Conservation (phyloP, 768 basidiomycete genomes). For the Lactarius pseudohatsudake region DNA sequence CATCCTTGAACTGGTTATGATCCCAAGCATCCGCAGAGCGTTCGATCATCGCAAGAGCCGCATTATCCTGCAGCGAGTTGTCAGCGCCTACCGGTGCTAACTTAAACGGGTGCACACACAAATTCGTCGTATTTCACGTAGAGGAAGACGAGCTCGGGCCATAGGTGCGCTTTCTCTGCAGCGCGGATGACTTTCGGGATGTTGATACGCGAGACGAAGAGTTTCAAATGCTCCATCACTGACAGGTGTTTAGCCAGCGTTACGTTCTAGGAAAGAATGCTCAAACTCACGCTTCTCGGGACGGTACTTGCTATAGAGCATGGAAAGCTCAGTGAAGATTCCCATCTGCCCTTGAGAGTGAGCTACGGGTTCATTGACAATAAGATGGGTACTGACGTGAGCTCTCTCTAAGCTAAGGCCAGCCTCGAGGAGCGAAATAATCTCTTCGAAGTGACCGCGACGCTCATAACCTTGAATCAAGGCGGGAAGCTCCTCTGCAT, state of each 20-base stretch:
- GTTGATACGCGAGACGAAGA: constrained; percentile 95
- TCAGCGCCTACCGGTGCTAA: not conserved
- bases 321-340: constrained; percentile 93
- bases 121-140: constrained; percentile 99
- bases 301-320: constrained; percentile 91
- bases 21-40: constrained; percentile 99
- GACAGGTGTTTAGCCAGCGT: constrained; percentile 13
- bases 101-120: constrained; percentile 42
- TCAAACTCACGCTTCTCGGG: constrained; percentile 78
- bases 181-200: constrained; percentile 99
- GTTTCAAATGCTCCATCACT: constrained; percentile 99
- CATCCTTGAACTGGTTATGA: constrained; percentile 99
- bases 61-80: constrained; percentile 69
- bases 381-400: constrained; percentile 52
- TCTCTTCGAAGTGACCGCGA: constrained; percentile 91
- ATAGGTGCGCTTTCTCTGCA: constrained; percentile 93
- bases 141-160: constrained; percentile 97
- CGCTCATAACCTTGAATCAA: constrained; percentile 84
- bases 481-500: constrained; percentile 80
- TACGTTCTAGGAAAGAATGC: not conserved
- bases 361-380: constrained; percentile 3
- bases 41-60: constrained; percentile 98
- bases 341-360: constrained; percentile 62
- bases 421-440: constrained; percentile 88
- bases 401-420: constrained; percentile 96